phyloP scores from a whole-genome alignment of 345 rosid genomes.

The Linum trigynum region DNA sequence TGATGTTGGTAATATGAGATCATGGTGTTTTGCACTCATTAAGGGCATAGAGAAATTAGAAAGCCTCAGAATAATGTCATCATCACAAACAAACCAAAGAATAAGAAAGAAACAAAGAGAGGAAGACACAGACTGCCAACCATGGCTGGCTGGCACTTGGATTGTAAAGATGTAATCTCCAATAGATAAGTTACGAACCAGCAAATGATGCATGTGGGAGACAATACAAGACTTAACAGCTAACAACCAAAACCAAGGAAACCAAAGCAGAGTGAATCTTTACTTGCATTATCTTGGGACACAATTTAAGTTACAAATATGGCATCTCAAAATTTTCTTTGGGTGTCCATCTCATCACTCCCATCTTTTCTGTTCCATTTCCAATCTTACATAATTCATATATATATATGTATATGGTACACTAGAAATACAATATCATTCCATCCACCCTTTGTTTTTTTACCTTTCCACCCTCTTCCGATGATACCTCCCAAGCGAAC shows the following conservation, averaged over 20 bases:
- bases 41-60: no score
- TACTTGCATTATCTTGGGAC: not conserved
- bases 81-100: no score
- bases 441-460: no score
- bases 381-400: conserved; percentile 2
- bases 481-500: conserved; percentile 11
- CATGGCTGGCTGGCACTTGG: no score
- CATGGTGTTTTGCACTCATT: no score
- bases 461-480: not conserved
- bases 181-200: not conserved
- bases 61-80: no score
- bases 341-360: conserved; percentile 12
- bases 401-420: conserved; percentile 27
- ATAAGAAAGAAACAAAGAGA: no score
- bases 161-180: no score
- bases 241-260: not conserved
- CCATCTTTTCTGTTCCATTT: not conserved
- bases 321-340: conserved; percentile 40
- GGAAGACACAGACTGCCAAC: no score
- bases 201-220: not conserved
- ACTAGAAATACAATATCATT: conserved; percentile 20
- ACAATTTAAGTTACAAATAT: conserved; percentile 8
- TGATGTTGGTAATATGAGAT: no score
- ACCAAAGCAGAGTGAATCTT: not conserved
- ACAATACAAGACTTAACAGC: conserved; percentile 13